Base-by-base conservation (phyloP, 2,329 filamentous ascomycete species). In the Hypoxylon sp. region DNA sequence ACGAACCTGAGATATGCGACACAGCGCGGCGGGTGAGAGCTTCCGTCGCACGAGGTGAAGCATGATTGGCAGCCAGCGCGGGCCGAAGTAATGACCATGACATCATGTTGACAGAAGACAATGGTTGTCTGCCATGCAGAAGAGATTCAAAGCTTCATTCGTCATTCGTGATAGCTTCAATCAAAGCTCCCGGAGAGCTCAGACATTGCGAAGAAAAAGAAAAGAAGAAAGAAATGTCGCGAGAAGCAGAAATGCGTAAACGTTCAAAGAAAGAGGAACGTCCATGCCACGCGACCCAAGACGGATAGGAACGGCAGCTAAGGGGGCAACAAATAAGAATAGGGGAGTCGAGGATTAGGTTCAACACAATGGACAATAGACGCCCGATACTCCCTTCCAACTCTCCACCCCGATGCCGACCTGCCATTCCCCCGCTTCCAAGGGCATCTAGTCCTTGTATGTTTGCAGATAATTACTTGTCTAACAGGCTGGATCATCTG, bases 1-100 rank as follows among this genome's bases (percentile, higher is more conserved):
- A 66, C 64, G 34, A 63, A 67, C 67, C 67, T 67, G 66, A 55
- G 47, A 67, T 49, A 53, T 61, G 64, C 36, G 63, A 63, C 35
- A 55, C 51, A 25, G 55, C 62, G 49, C 57, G 54, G 31, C 57
- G 58, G 23, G 59, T 36, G 38, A 67, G 54, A 51, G 50, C 55
- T 25, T 65, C 63, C 29, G 62, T 61, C 38, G 58, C 61, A 55
- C 65, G 41, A 46, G 62, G 55, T 19, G 63, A 53, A 47, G 56
- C 61, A 56, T 67, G 54, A 55, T 62, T 65, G 49, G 63, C 65
- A 60, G 61, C 64, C 61, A 65, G 56, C 51, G 60, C 60, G 13
- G 66, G 63, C 43, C 66, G 64, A 43, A 66, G 50, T 52, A 63
- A 55, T 27, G 63, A 57, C 53, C 50, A 57, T 23, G 61, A 63